These are phyloP conservation scores for Globisporangium lucens DNA, from an alignment of 352 stramenopile species.

Conservation along the genomic window DNA sequence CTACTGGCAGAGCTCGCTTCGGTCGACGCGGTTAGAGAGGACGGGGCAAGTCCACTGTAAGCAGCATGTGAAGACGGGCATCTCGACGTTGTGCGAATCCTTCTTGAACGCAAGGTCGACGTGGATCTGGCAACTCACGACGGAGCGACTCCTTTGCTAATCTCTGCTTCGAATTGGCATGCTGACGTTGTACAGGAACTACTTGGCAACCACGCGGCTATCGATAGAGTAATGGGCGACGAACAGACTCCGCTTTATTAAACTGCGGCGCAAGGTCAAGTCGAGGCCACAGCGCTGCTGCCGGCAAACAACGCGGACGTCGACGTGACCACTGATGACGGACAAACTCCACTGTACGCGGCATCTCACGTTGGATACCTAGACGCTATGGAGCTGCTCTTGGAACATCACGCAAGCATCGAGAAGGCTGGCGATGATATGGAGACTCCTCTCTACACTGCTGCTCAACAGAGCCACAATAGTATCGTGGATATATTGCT, in stretches of 20 bases:
- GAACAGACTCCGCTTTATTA: neutral
- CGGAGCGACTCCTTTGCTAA: neutral
- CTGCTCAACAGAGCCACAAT: neutral
- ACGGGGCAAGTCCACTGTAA: neutral
- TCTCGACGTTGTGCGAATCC: neutral
- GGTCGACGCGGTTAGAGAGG: neutral
- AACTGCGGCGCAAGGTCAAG: neutral
- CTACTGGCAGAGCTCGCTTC: neutral
- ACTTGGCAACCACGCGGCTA: neutral
- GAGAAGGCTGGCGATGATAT: neutral
- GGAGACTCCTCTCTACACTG: neutral
- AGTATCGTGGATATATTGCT: neutral
- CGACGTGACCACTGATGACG: neutral
- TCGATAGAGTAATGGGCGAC: neutral
- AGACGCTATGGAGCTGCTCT: neutral
- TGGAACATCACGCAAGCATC: neutral
- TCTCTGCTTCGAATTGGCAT: neutral
- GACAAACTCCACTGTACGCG: neutral
- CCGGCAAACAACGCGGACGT: neutral
- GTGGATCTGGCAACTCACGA: neutral
- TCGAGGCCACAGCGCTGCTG: neutral
- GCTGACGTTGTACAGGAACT: neutral
- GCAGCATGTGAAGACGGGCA: neutral
- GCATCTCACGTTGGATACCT: neutral
- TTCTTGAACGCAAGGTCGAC: neutral